These are phyloP conservation scores for Trichophaea hybrida DNA, from an alignment of 2,329 filamentous ascomycete genomes.

Conservation along the genomic window DNA sequence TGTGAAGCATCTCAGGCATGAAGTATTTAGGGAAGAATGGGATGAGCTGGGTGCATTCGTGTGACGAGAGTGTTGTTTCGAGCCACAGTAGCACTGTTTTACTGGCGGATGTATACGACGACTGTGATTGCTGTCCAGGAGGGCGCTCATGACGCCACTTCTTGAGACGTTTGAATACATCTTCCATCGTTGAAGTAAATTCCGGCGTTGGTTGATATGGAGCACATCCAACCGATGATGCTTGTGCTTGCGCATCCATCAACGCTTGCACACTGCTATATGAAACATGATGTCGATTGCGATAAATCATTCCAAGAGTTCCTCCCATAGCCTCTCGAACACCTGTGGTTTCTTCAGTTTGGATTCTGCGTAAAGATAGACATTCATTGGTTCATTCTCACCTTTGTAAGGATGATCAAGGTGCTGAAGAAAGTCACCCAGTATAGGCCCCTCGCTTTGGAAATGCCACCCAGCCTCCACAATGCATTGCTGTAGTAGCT, in stretches of 20 bases:
- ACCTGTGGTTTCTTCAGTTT: slow-evolving; percentile 29
- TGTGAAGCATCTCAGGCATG: slow-evolving; percentile 86
- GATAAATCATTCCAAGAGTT: slow-evolving; percentile 74
- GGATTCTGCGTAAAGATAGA: neutral
- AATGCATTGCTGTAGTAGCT: slow-evolving; percentile 75
- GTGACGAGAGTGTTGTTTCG: slow-evolving; percentile 75
- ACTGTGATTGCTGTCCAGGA: slow-evolving; percentile 82
- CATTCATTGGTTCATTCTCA: neutral
- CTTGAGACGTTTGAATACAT: slow-evolving; percentile 67
- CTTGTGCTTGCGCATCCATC: slow-evolving; percentile 60
- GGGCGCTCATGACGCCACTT: slow-evolving; percentile 72
- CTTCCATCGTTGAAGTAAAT: slow-evolving; percentile 55
- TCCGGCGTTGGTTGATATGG: slow-evolving; percentile 68
- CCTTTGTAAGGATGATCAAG: slow-evolving; percentile 94
- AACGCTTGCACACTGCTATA: slow-evolving; percentile 66
- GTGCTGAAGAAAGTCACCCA: slow-evolving; percentile 77
- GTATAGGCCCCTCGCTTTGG: slow-evolving; percentile 71
- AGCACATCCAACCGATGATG: slow-evolving; percentile 68
- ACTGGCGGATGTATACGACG: slow-evolving; percentile 84
- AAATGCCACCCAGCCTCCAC: slow-evolving; percentile 92
- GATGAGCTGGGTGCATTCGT: slow-evolving; percentile 82
- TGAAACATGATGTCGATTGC: slow-evolving; percentile 85
- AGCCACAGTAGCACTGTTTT: slow-evolving; percentile 96
- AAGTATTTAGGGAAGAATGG: slow-evolving; percentile 82
- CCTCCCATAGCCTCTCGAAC: slow-evolving; percentile 89